Base-by-base conservation (phyloP, 164 flowering plant genomes). In the Annona squamosa region DNA sequence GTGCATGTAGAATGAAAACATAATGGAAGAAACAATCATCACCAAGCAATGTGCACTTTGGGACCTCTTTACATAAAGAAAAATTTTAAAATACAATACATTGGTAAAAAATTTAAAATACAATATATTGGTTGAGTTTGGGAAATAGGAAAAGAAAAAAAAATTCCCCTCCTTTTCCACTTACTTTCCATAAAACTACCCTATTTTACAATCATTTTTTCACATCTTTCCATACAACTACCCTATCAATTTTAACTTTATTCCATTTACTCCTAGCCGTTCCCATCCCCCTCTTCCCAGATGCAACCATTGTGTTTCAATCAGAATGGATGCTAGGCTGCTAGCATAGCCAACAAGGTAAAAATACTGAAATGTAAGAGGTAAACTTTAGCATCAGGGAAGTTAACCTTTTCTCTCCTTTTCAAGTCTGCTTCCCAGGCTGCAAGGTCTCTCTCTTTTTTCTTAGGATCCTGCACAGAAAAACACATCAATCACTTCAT, bases 341-440 rank as follows among this genome's bases (percentile, higher is more conserved):
- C 59, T 52, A 52, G 59, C 59, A 52, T 16, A 52, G 13, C 59
- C 59, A 52, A 10, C 59, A 52, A 52, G 59, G 9, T 9, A 16
- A 52, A 52, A 52, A 7, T 52, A 16, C 10, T 9, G 3, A 10
- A 6, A 52, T 52, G 13, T 52, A 9, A 6, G 46, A 70, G 41
- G 10, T 4, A 13, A 44, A 13, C 45, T 52, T 70, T 70, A 7
- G 41, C 16, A 46, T 47, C 6, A 37, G 48, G 13, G 57, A 61
- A 70, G 18, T 17, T 42, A 18, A 94, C 97, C 90, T 82, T 92
- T 94, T 78, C 86, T 48, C 87, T 88, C 85, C 89, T 84, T 78
- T 84, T 91, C 77, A 94, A 82, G 73, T 94, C 97, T n/a, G 92
- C 90, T 79, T 77, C 79, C 73, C 73, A 72, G 4, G 73, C 76